These are phyloP conservation scores for Aureobasidium lini DNA, from an alignment of 2,329 filamentous ascomycete genomes.

Conservation along the genomic window DNA sequence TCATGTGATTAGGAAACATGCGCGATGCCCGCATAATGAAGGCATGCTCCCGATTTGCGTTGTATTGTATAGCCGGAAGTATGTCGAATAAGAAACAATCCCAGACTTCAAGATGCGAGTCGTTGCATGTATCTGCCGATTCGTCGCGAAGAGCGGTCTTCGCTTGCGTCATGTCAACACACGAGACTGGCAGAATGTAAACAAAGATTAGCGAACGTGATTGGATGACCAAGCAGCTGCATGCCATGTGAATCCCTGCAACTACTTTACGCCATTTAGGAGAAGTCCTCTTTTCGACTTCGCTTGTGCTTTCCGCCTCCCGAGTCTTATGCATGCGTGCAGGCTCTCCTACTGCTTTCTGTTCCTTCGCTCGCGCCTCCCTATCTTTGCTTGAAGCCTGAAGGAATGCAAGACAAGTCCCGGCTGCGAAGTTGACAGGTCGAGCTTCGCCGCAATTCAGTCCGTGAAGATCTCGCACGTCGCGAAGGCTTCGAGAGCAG, in stretches of 20 bases:
- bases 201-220: background rate
- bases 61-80: background rate
- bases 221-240: background rate
- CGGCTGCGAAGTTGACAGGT: background rate
- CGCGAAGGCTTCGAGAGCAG: background rate
- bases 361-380: constrained; percentile 3
- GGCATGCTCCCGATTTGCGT: background rate
- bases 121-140: background rate
- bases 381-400: background rate
- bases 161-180: background rate
- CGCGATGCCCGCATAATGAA: background rate
- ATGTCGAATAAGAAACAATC: background rate
- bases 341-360: constrained; percentile 4
- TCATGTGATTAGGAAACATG: background rate
- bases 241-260: background rate
- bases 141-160: background rate
- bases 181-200: constrained; percentile 3
- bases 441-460: background rate
- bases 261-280: background rate
- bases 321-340: constrained; percentile 2
- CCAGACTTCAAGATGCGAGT: background rate
- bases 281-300: background rate
- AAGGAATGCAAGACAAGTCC: background rate
- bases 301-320: constrained; percentile 7
- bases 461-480: background rate